A percentile compares a stretch with the other conserved stretches of the same genome.
Evolutionary conservation across 495 filamentous ascomycete genomes (phyloP).

Genomic region (Entonaema liquescens): DNA sequence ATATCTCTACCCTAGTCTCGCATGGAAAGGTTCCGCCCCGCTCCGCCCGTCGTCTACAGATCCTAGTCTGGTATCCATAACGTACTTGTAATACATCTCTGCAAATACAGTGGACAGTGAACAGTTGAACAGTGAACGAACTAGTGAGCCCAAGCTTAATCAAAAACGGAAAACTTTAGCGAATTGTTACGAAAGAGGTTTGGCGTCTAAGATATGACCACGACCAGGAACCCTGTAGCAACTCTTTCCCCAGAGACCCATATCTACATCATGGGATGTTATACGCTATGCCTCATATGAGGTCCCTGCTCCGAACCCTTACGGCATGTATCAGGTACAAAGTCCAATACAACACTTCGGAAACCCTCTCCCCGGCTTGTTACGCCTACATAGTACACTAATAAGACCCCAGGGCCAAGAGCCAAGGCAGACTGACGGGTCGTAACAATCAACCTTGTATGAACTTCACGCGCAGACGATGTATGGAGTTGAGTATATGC

Average conservation of each 20-base stretch:
- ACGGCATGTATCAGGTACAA: slow-evolving; percentile 8
- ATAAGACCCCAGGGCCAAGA: slow-evolving; percentile 17
- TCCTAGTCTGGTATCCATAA: neutral
- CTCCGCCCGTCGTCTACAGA: slow-evolving; percentile 11
- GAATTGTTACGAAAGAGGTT: slow-evolving; percentile 24
- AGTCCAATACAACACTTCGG: slow-evolving; percentile 1
- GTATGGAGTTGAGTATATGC: neutral
- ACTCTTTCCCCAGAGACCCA: slow-evolving; percentile 30
- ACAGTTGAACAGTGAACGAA: neutral
- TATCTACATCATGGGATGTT: slow-evolving; percentile 14
- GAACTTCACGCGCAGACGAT: slow-evolving; percentile 15
- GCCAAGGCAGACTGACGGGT: slow-evolving; percentile 28
- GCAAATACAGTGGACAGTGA: neutral
- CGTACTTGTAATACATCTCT: slow-evolving; percentile 2
- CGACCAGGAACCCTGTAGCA: neutral
- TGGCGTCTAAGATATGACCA: slow-evolving; percentile 19
- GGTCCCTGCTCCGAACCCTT: neutral
- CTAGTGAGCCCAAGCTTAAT: slow-evolving; percentile 8
- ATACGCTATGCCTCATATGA: neutral
- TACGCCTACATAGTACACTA: no score
- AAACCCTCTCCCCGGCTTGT: slow-evolving; percentile 17
- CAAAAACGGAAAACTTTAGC: slow-evolving; percentile 32
- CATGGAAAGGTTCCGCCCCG: slow-evolving; percentile 24
- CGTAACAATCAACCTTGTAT: slow-evolving; percentile 21
- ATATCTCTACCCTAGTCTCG: neutral